Conservation (phyloP, 495 filamentous ascomycete genomes). For the Penicillium alfredii region DNA sequence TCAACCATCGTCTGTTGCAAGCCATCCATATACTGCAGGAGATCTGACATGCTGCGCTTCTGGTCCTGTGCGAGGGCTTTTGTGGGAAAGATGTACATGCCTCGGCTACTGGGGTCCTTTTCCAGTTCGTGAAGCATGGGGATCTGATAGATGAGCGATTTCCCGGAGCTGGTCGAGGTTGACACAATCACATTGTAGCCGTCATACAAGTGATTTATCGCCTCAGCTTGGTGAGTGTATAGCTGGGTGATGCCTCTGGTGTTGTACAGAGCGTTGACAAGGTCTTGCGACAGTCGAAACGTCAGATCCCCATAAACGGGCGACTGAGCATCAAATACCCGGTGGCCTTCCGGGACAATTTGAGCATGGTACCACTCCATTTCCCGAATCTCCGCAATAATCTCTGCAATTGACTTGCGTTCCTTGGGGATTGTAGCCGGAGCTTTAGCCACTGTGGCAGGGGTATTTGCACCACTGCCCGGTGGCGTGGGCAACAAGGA, state of each 20-base stretch:
- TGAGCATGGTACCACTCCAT: slow-evolving; percentile 85
- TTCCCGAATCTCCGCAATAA: slow-evolving; percentile 74
- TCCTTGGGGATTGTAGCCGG: slow-evolving; percentile 74
- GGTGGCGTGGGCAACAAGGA: slow-evolving; percentile 43
- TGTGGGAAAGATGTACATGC: slow-evolving; percentile 98
- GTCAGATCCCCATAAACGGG: slow-evolving; percentile 77
- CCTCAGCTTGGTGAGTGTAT: slow-evolving; percentile 93
- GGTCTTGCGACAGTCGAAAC: slow-evolving; percentile 79
- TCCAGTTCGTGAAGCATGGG: slow-evolving; percentile 89
- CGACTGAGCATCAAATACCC: slow-evolving; percentile 84
- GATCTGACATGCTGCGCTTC: slow-evolving; percentile 75
- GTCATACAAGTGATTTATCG: slow-evolving; percentile 81
- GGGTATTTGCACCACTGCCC: slow-evolving; percentile 46
- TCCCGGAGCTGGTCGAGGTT: slow-evolving; percentile 93
- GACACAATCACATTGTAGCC: slow-evolving; percentile 86
- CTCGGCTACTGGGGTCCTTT: slow-evolving; percentile 64
- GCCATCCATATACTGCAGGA: slow-evolving; percentile 71
- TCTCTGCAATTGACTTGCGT: slow-evolving; percentile 75
- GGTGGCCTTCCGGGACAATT: slow-evolving; percentile 90
- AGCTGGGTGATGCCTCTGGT: slow-evolving; percentile 75
- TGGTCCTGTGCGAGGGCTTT: slow-evolving; percentile 98
- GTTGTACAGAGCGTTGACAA: slow-evolving; percentile 94
- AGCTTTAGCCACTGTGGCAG: slow-evolving; percentile 27
- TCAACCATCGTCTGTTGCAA: slow-evolving; percentile 76
- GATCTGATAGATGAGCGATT: slow-evolving; percentile 93